A percentile compares a stretch with the other conserved stretches of the same genome.
Conservation (phyloP, 164 flowering plant species). For the Stephania japonica region DNA sequence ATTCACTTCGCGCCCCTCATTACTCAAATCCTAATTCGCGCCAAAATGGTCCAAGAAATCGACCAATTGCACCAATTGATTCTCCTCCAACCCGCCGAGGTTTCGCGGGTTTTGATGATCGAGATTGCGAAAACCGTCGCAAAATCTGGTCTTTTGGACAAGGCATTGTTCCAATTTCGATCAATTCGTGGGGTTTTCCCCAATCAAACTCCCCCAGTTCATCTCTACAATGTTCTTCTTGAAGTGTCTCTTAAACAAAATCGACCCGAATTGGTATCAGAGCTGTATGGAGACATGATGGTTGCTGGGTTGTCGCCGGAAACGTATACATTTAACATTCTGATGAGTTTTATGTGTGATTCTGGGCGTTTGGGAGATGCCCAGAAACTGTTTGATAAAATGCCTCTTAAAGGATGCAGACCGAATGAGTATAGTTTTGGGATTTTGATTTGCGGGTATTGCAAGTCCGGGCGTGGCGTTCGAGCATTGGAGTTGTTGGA, state of each 20-base stretch:
- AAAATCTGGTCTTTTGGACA: conserved; percentile 29
- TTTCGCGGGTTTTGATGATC: conserved; percentile 22
- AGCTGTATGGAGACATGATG: conserved; percentile 69
- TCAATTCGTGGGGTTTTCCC: conserved; percentile 49
- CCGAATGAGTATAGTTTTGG: conserved; percentile 79
- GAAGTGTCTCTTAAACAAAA: conserved; percentile 31
- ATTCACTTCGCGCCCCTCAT: conserved; percentile 38
- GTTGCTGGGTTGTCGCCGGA: conserved; percentile 47
- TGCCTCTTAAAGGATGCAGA: conserved; percentile 65
- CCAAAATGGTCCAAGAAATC: conserved; percentile 53
- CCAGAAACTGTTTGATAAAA: conserved; percentile 66
- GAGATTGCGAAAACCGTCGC: conserved; percentile 35
- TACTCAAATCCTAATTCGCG: conserved; percentile 41
- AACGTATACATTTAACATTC: conserved; percentile 69
- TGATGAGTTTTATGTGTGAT: conserved; percentile 58
- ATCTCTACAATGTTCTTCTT: conserved; percentile 59
- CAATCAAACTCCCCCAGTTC: conserved; percentile 34
- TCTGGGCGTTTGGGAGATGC: conserved; percentile 63
- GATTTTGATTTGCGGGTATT: conserved; percentile 83
- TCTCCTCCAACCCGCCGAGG: conserved; percentile 19
- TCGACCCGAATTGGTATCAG: conserved; percentile 33
- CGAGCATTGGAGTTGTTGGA: conserved; percentile 55
- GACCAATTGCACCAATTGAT: conserved; percentile 51
- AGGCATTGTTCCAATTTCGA: conserved; percentile 57
- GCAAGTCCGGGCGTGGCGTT: conserved; percentile 38